Evolutionary conservation across 441 rosid genomes (phyloP).

Genomic region (Pelargonium fulgidum): DNA sequence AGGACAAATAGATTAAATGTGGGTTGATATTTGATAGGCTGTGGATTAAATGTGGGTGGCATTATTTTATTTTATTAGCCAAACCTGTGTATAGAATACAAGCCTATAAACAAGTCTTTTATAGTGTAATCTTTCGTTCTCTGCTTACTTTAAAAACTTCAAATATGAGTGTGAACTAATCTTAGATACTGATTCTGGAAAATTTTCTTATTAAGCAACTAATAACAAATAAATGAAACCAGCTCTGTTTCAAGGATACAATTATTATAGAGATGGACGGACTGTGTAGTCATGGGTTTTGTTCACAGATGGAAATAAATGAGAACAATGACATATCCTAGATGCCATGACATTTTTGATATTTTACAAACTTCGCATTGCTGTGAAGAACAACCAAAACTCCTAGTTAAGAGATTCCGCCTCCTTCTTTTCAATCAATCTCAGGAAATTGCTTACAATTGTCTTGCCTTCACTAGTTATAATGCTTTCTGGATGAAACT

Average conservation of each 20-base stretch:
- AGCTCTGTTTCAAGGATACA: neutral
- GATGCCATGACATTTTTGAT: neutral
- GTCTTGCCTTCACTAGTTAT: neutral
- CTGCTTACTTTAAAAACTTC: too few relatives aligned
- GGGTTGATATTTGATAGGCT: too few relatives aligned
- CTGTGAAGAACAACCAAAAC: neutral
- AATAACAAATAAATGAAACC: neutral
- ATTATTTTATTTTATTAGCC: too few relatives aligned
- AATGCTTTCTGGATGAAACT: constrained; percentile 3
- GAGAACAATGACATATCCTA: neutral
- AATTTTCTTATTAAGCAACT: neutral
- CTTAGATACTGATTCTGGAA: neutral
- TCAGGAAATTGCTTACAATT: neutral
- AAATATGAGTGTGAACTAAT: too few relatives aligned
- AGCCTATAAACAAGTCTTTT: too few relatives aligned
- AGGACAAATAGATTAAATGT: too few relatives aligned
- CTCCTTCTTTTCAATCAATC: neutral
- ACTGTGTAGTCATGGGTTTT: too few relatives aligned
- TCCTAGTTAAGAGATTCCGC: neutral
- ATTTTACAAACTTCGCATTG: neutral
- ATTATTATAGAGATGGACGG: neutral
- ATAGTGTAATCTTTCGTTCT: too few relatives aligned
- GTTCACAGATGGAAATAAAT: neutral
- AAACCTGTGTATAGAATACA: too few relatives aligned
- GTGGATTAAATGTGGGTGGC: too few relatives aligned